Percentiles rank a stretch among this genome's conserved stretches.
phyloP scores from a whole-genome alignment of 345 rosid species.

The Lepidium didymum region DNA sequence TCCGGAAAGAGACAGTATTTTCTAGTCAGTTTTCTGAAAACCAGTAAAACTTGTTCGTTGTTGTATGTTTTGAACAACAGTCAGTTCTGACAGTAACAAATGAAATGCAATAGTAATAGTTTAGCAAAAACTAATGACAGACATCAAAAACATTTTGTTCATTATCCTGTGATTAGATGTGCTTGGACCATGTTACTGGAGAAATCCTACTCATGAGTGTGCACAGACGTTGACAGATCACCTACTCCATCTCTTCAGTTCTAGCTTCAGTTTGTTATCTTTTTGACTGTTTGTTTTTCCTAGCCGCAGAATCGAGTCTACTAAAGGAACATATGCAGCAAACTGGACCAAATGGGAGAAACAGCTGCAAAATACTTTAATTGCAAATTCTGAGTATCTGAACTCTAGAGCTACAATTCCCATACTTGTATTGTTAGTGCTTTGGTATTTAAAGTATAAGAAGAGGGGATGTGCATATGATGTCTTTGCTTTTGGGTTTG shows the following conservation, averaged over 20 bases:
- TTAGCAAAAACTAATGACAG: background rate
- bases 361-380: slow-evolving; percentile 44
- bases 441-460: background rate
- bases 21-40: too few species aligned
- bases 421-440: background rate
- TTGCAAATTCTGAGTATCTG: slow-evolving; percentile 50
- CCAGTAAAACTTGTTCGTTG: background rate
- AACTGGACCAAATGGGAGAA: slow-evolving; percentile 93
- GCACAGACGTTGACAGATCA: background rate
- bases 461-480: background rate
- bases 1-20: background rate
- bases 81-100: background rate
- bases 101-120: background rate
- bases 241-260: background rate
- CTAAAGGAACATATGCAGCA: slow-evolving; percentile 59
- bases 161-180: background rate
- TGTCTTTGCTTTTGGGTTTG: background rate
- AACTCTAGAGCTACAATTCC: slow-evolving; percentile 21
- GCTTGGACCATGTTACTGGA: background rate
- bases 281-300: slow-evolving; percentile 1
- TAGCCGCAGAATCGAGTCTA: slow-evolving; percentile 56
- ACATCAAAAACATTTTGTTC: background rate
- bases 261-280: background rate
- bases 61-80: background rate
- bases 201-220: background rate